Evolutionary conservation across 257 asterid species (phyloP).

Genomic region (Buddleja alternifolia): DNA sequence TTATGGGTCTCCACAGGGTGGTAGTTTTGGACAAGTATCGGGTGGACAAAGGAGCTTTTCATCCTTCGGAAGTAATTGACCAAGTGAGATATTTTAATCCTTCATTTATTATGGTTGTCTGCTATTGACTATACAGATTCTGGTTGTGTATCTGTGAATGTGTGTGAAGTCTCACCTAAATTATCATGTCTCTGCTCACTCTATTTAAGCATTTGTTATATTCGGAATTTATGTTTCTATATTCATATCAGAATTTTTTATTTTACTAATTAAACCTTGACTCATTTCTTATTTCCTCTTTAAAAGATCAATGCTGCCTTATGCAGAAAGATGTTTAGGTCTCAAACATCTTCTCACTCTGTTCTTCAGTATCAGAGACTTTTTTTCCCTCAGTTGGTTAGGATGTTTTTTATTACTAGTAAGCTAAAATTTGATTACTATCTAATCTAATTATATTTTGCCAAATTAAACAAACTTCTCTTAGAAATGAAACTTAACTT

Average conservation of each 20-base stretch:
- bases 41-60: conserved; percentile 35
- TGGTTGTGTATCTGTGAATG: conserved; percentile 18
- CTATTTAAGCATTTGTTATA: neutral
- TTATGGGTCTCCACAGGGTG: conserved; percentile 39
- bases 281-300: neutral
- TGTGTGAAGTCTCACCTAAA: neutral
- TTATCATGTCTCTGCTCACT: neutral
- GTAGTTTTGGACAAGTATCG: conserved; percentile 32
- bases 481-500: no score
- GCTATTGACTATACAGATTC: conserved; percentile 2
- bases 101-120: neutral
- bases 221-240: neutral
- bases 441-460: neutral
- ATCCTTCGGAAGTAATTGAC: conserved; percentile 33
- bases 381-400: neutral
- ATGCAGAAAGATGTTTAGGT: neutral
- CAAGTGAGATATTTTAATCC: conserved; percentile 39
- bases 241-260: neutral
- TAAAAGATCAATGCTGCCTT: neutral
- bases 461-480: no score
- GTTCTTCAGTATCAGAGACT: no score
- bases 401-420: neutral
- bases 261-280: neutral
- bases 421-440: neutral
- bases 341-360: neutral